Evolutionary conservation across 257 asterid genomes (phyloP).

Genomic region (Solanum etuberosum): DNA sequence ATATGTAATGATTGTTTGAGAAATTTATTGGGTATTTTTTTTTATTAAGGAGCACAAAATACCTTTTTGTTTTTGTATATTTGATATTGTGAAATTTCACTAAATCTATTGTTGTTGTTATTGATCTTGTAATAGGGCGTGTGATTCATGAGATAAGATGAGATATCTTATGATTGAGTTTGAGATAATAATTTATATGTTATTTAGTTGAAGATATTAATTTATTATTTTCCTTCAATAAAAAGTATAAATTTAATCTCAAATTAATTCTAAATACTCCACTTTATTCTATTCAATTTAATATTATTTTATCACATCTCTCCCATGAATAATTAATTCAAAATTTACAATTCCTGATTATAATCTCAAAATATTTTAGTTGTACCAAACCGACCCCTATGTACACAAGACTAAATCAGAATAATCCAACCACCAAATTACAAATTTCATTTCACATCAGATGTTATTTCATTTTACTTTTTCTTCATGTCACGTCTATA

Average conservation of each 20-base stretch:
- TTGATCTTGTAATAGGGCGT: neutral
- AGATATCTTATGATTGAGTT: too few species aligned
- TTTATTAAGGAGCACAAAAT: neutral
- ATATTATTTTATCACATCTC: neutral
- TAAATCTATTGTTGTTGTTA: too few species aligned
- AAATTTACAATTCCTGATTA: neutral
- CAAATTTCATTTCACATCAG: neutral
- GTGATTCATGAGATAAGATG: neutral
- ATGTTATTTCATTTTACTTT: neutral
- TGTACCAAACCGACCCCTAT: neutral
- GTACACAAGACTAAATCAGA: neutral
- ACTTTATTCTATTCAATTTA: neutral
- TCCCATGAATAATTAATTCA: neutral
- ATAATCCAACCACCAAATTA: neutral
- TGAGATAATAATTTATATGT: too few species aligned
- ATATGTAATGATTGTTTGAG: too few species aligned
- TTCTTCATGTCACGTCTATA: neutral
- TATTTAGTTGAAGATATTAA: too few species aligned
- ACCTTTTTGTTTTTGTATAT: too few species aligned
- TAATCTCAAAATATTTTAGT: neutral
- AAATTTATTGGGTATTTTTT: fast-evolving
- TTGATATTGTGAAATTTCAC: too few species aligned
- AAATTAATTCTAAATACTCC: neutral
- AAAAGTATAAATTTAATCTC: too few species aligned
- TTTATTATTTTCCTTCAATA: too few species aligned